A percentile compares a stretch with the other conserved stretches of the same genome.
Conservation (phyloP, 2,329 filamentous ascomycete genomes). For the Colletotrichum cordylinicola region DNA sequence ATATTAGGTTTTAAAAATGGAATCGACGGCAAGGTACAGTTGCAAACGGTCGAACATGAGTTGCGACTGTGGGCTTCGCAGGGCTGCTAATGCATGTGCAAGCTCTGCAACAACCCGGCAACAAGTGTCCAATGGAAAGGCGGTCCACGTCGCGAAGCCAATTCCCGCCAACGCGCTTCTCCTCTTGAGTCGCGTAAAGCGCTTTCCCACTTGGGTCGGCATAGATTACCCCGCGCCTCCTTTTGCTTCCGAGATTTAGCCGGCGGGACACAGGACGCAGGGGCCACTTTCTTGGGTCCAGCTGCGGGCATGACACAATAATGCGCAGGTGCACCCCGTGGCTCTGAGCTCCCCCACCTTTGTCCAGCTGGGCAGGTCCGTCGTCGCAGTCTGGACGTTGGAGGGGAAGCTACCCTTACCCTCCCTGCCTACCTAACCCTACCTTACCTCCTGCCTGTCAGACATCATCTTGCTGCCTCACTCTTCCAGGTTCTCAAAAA, state of each 20-base stretch:
- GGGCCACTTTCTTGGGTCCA: background rate
- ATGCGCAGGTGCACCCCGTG: background rate
- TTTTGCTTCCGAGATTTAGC: slow-evolving; percentile 1
- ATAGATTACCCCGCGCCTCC: background rate
- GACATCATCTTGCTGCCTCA: background rate
- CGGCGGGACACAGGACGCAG: slow-evolving; percentile 12
- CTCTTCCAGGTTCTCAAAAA: background rate
- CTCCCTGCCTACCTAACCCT: background rate
- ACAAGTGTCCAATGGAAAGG: slow-evolving; percentile 1
- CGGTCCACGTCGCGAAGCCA: background rate
- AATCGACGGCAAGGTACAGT: background rate
- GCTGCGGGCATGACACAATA: background rate
- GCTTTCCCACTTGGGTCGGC: background rate
- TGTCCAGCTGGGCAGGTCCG: background rate
- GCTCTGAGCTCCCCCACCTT: background rate
- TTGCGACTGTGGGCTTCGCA: background rate
- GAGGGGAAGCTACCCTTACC: background rate
- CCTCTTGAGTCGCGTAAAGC: slow-evolving; percentile 7
- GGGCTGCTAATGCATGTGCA: background rate
- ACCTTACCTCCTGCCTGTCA: background rate
- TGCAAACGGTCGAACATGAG: background rate
- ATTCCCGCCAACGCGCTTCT: background rate
- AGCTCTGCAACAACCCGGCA: slow-evolving; percentile 7
- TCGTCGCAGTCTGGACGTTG: background rate
- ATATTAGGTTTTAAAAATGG: background rate